phyloP scores from a whole-genome alignment of 371 early-diverging fungal species.

The Cokeromyces recurvatus region DNA sequence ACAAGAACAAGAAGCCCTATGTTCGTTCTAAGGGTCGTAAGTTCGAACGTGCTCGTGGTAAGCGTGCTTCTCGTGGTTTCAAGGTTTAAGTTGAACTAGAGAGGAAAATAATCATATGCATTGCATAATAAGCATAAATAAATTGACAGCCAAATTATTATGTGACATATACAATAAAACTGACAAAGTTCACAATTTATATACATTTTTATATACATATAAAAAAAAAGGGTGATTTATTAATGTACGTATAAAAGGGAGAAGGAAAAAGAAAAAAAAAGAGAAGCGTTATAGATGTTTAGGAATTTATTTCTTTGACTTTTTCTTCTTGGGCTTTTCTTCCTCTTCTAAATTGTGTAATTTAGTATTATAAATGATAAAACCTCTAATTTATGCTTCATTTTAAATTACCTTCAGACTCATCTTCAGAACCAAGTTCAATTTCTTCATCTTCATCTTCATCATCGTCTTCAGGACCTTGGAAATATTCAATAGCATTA shows the following conservation, averaged over 20 bases:
- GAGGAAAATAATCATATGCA: background rate
- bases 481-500: conserved; percentile 27
- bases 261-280: too few species aligned
- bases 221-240: too few species aligned
- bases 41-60: conserved; percentile 98
- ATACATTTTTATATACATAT: too few species aligned
- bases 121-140: background rate
- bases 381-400: too few species aligned
- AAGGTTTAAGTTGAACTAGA: conserved; percentile 73
- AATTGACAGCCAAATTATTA: background rate
- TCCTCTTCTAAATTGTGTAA: too few species aligned
- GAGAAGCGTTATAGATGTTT: too few species aligned
- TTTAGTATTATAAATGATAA: too few species aligned
- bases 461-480: conserved; percentile 22
- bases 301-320: conserved; percentile 14
- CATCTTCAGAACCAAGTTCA: conserved; percentile 34
- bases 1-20: conserved; percentile 77
- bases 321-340: conserved; percentile 9
- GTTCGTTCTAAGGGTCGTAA: conserved; percentile 99
- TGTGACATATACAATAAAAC: too few species aligned
- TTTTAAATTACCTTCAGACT: conserved; percentile 16
- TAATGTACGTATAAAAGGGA: too few species aligned
- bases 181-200: too few species aligned
- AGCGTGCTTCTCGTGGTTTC: conserved; percentile 94
- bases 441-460: conserved; percentile 30